These are phyloP conservation scores for Stephanodiscus minutulus DNA, from an alignment of 108 stramenopile genomes.

Conservation along the genomic window DNA sequence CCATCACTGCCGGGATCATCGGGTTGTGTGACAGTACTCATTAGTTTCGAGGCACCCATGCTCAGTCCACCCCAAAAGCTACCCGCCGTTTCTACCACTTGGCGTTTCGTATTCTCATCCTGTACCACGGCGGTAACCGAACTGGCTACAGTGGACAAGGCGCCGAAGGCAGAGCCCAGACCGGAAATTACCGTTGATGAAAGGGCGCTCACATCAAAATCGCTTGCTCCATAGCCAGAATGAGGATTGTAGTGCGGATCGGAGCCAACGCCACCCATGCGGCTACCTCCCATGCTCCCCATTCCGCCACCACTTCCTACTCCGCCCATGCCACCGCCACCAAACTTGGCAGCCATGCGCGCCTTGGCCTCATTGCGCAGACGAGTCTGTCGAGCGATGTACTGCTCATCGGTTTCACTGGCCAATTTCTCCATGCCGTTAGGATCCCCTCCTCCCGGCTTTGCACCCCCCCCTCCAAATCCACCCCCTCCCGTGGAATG, in stretches of 20 bases:
- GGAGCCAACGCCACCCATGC: slow-evolving; percentile 82
- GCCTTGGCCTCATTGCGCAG: slow-evolving; percentile 83
- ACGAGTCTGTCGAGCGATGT: slow-evolving; percentile 89
- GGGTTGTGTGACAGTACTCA: slow-evolving; percentile 58
- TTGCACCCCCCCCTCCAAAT: slow-evolving; percentile 16
- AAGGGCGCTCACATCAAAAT: slow-evolving; percentile 46
- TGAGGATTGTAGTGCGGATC: slow-evolving; percentile 76
- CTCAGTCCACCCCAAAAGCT: slow-evolving; percentile 81
- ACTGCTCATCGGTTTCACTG: slow-evolving; percentile 90
- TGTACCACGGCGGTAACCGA: slow-evolving; percentile 47
- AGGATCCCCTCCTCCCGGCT: slow-evolving; percentile 54
- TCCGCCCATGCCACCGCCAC: slow-evolving; percentile 55
- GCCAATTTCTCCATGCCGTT: slow-evolving; percentile 91
- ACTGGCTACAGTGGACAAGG: slow-evolving; percentile 39
- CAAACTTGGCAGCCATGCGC: slow-evolving; percentile 89
- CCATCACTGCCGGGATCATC: slow-evolving; percentile 66
- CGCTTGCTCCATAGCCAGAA: slow-evolving; percentile 43
- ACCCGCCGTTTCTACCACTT: slow-evolving; percentile 53
- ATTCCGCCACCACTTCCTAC: slow-evolving; percentile 20
- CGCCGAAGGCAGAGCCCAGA: slow-evolving; percentile 64
- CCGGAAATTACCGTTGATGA: slow-evolving; percentile 52
- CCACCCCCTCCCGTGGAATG: slow-evolving; percentile 34
- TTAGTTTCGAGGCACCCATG: slow-evolving; percentile 58
- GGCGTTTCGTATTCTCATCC: slow-evolving; percentile 47
- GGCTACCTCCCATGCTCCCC: slow-evolving; percentile 48